Percentiles rank a stretch among this genome's conserved stretches.
These are phyloP conservation scores for Solanum bulbocastanum DNA, from an alignment of 257 asterid genomes.

Conservation along the genomic window DNA sequence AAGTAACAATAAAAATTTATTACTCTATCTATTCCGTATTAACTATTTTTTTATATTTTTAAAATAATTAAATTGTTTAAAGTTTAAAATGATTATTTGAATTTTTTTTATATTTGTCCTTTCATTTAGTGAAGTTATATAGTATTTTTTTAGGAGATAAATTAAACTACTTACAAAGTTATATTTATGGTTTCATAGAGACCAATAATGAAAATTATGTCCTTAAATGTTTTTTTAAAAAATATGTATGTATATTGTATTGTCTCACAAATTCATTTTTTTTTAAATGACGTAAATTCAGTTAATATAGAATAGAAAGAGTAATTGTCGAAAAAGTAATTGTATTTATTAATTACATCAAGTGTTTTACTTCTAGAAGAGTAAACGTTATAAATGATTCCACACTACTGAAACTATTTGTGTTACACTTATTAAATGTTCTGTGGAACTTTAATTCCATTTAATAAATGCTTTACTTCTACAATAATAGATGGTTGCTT, in stretches of 20 bases:
- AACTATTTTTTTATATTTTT: no score
- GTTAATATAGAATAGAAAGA: no score
- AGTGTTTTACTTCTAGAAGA: neutral
- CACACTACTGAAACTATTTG: neutral
- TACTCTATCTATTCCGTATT: neutral
- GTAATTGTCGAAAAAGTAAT: neutral
- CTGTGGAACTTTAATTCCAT: neutral
- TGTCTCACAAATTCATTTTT: neutral
- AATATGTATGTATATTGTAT: no score
- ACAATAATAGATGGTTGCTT: neutral
- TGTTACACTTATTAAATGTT: neutral
- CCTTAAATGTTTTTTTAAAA: fast-evolving
- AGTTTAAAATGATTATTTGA: no score
- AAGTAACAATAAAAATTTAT: neutral
- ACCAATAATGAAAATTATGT: no score
- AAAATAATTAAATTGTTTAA: no score
- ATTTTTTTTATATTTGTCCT: neutral
- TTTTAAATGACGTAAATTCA: no score
- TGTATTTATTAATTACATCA: neutral
- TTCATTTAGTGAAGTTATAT: no score
- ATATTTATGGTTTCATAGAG: no score
- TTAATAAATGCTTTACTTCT: neutral
- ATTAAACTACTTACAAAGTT: no score
- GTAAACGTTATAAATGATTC: neutral
- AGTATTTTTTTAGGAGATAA: no score